Base-by-base conservation (phyloP, 1,284 basidiomycete genomes). In the Pyrrhoderma lamaoense region DNA sequence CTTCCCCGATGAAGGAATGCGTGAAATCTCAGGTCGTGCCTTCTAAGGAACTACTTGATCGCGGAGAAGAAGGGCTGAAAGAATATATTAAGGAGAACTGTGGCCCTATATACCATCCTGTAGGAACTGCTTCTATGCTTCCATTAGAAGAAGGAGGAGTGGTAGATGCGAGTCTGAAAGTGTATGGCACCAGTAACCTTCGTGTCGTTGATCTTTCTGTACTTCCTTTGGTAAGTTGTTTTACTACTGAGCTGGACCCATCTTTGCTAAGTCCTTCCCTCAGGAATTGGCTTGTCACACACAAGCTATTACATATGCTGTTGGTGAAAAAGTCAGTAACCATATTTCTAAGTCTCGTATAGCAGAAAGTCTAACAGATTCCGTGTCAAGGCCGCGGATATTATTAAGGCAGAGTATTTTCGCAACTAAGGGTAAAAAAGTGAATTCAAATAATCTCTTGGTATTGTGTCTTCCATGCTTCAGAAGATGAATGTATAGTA, bases 121-220 rank as follows among this genome's bases (percentile, higher is more conserved):
- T 63, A 13, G 74, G 74, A 31, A 72, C 76, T 3, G 70, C 67
- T 45, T 63, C 73, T 0, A 78, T 79, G 76, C 62, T 77, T 42
- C 77, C 77, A 13, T 61, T 66, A 52, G 65, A 66, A 34, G 58
- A 67, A 50, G 77, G 77, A 27, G 77, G 77, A 56, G 77, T 79
- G 21, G 77, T 80, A 23, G 72, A 74, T 63, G 62, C 67, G 11
- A 64, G 64, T 40, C 62, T 80, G 19, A 62, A 65, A 19, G 50
- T 60, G 52, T 11, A 61, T 59, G 9, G 58, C 58, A 5, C 64
- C 63, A 39, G 59, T 23, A 45, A 58, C 46, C 34, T 55, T 21
- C 51, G 51, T 9, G 31, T 52, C 18, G 51, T 52, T 22, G 27
- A 44, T 42, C 34, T n/a, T 2, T 51, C 31, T 1, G 14, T 37